Conservation (phyloP, 306 rosid genomes). For the Ammopiptanthus mongolicus region DNA sequence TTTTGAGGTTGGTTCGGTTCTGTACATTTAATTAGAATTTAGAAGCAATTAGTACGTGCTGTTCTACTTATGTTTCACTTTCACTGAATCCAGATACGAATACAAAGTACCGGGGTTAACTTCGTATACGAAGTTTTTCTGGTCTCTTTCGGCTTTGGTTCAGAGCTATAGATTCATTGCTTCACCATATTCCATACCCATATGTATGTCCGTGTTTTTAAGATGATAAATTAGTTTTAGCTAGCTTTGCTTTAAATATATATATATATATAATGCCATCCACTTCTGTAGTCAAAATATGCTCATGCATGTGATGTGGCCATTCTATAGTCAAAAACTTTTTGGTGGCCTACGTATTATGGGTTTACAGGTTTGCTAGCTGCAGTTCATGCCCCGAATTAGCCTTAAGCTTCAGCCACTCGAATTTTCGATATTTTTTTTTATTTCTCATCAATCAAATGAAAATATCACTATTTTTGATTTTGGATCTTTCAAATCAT, state of each 20-base stretch:
- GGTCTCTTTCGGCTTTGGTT: too few species aligned
- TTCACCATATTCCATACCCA: not conserved
- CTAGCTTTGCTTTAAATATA: constrained; percentile 12
- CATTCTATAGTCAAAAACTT: not conserved
- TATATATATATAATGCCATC: too few species aligned
- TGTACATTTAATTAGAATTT: not conserved
- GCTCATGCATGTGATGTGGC: constrained; percentile 18
- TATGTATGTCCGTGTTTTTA: not conserved
- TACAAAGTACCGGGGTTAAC: too few species aligned
- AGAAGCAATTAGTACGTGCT: not conserved
- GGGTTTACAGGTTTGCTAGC: not conserved
- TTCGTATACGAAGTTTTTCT: not conserved
- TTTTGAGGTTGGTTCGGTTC: not conserved
- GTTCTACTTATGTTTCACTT: too few species aligned
- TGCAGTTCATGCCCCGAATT: not conserved
- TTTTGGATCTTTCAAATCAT: too few species aligned
- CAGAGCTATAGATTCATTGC: not conserved
- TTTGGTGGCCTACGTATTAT: not conserved
- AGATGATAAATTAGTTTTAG: not conserved
- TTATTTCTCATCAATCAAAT: too few species aligned
- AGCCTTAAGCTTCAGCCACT: too few species aligned
- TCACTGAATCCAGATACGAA: too few species aligned
- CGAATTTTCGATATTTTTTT: too few species aligned
- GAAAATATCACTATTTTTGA: too few species aligned
- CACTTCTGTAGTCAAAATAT: not conserved